phyloP scores from a whole-genome alignment of 2,329 filamentous ascomycete species.

The Akanthomyces dipterigenus region DNA sequence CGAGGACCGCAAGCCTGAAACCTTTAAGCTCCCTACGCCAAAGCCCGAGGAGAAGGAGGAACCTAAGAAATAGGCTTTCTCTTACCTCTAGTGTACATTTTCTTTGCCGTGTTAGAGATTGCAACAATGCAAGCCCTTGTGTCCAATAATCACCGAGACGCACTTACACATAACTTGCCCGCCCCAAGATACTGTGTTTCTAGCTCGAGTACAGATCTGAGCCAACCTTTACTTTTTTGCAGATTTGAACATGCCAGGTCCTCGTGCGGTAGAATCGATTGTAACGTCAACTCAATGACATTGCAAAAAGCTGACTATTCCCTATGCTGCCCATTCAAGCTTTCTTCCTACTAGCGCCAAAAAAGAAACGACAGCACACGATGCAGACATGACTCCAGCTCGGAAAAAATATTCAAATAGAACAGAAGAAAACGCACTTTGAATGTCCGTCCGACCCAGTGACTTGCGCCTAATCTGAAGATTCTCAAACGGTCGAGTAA shows the following conservation, averaged over 20 bases:
- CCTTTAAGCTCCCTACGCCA: constrained; percentile 89
- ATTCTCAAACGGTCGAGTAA: background rate
- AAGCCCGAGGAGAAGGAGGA: constrained; percentile 92
- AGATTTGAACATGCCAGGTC: background rate
- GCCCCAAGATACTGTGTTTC: too few species aligned
- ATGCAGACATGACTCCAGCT: background rate
- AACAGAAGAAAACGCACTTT: background rate
- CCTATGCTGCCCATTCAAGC: constrained; percentile 2
- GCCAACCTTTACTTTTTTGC: too few species aligned
- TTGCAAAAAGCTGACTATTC: background rate
- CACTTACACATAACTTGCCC: background rate
- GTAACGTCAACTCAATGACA: background rate
- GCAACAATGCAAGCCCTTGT: background rate
- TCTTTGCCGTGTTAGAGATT: constrained; percentile 16
- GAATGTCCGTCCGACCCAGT: background rate
- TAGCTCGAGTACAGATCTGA: background rate
- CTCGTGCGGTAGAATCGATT: background rate
- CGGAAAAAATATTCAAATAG: background rate
- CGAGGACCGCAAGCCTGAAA: constrained; percentile 71
- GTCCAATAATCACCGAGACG: background rate
- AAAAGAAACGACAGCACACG: background rate
- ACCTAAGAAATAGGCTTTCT: constrained; percentile 70
- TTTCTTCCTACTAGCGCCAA: background rate
- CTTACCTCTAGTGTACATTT: constrained; percentile 25
- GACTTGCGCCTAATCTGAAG: constrained; percentile 1